Base-by-base conservation (phyloP, 768 basidiomycete genomes). In the Dentipellis sp. region DNA sequence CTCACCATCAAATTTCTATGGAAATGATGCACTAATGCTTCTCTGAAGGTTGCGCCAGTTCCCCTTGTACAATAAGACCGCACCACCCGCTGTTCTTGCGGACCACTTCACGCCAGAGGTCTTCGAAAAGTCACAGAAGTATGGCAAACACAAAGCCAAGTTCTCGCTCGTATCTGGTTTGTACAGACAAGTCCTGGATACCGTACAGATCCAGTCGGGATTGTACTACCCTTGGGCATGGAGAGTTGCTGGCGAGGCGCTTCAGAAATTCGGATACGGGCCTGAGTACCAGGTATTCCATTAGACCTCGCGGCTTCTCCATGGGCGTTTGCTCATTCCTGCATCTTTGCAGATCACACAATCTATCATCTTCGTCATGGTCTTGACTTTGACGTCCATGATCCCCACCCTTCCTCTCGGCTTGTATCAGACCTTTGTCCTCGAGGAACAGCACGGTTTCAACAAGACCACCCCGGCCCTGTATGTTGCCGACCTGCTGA, bases 401-500 rank as follows among this genome's bases (percentile, higher is more conserved):
- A 67, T 90, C 29, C 83, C 91, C 2, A 74, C 79, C 8, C 73
- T 94, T 10, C 93, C 95, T 17, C 73, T 92, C 42, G 82, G 80
- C 35, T 74, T 86, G 21, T 97, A 97, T 73, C 79, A 83, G 58
- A 97, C 92, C 3, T 99, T 99, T 66, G 88, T 94, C 5, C 76
- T 98, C 39, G 97, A 98, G 71, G 88, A 95, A 67, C 88, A 86
- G 61, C 92, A 97, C 61, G 94, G 94, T 0, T 98, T 97, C 78
- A 99, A 98, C 79, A 97, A 98, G 73, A 94, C 84, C 5, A 91
- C 93, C 0, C 80, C 82, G 1, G 63, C 64, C 14, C 73, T 94
- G 3, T 98, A 91, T 69, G 67, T 93, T 53, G 71, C 77, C 2
- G 95, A 99, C 69, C 66, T 90, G 38, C 34, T 94, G 64, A 97